These are phyloP conservation scores for Rhododendron williamsianum DNA, from an alignment of 148 eudicot genomes.

Conservation along the genomic window DNA sequence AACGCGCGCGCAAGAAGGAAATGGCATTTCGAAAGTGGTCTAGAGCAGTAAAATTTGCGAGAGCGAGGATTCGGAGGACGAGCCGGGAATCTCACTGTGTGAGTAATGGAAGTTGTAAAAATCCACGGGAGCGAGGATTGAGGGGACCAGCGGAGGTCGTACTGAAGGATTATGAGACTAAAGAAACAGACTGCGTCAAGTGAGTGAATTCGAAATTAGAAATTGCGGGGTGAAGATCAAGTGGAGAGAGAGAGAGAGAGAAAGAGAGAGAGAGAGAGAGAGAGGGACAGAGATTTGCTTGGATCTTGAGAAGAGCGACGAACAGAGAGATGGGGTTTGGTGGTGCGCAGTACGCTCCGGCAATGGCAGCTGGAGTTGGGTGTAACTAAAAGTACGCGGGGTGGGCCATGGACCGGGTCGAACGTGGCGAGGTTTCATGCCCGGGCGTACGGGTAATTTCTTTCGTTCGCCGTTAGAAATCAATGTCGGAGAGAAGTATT, in stretches of 20 bases:
- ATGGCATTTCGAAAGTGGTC: not conserved
- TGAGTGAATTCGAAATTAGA: not conserved
- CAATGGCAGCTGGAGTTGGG: constrained; percentile 8
- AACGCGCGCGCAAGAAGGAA: not conserved
- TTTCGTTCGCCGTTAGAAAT: not conserved
- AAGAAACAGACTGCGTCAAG: not conserved
- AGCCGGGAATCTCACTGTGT: too few relatives aligned
- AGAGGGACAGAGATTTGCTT: not conserved
- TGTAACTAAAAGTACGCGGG: constrained; percentile 7
- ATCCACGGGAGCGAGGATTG: not conserved
- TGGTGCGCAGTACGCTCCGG: constrained; percentile 11
- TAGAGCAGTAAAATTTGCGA: not conserved
- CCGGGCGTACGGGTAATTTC: not conserved
- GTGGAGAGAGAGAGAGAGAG: not conserved
- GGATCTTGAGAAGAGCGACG: too few relatives aligned
- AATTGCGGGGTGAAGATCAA: not conserved
- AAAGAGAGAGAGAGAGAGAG: not conserved
- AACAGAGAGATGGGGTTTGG: not conserved
- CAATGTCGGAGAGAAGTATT: not conserved
- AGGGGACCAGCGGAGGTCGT: not conserved
- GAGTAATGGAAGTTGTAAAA: not conserved
- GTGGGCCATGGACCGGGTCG: not conserved
- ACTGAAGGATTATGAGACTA: not conserved
- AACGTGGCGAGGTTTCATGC: not conserved
- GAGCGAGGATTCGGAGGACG: constrained; percentile 2